Evolutionary conservation across 2,329 filamentous ascomycete species (phyloP).

Genomic region (Tolypocladium paradoxum): DNA sequence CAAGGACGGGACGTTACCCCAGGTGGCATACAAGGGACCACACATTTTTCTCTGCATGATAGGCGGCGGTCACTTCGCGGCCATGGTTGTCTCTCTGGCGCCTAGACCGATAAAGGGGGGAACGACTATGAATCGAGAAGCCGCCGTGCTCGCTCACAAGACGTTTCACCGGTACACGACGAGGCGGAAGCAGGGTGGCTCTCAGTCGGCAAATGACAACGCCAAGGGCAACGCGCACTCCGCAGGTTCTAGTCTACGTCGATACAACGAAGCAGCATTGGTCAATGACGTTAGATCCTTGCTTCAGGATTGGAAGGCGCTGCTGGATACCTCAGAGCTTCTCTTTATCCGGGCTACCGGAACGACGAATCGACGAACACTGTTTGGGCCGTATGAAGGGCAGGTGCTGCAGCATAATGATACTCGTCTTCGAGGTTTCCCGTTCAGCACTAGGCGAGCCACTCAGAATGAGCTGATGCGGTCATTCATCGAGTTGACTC

Average conservation of each 20-base stretch:
- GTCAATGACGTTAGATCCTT: constrained; percentile 78
- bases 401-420: constrained; percentile 76
- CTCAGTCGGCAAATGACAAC: constrained; percentile 87
- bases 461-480: constrained; percentile 94
- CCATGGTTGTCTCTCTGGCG: constrained; percentile 84
- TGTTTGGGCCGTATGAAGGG: constrained; percentile 86
- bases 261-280: constrained; percentile 89
- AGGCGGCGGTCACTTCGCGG: constrained; percentile 92
- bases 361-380: constrained; percentile 69
- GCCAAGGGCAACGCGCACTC: constrained; percentile 92
- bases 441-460: constrained; percentile 82
- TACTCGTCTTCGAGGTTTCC: constrained; percentile 71
- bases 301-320: constrained; percentile 70
- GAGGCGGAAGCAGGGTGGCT: constrained; percentile 87
- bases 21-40: constrained; percentile 54
- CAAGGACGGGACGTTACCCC: constrained; percentile 46
- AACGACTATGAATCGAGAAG: constrained; percentile 66
- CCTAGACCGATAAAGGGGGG: constrained; percentile 65
- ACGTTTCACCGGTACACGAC: constrained; percentile 98
- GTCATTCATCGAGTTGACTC: constrained; percentile 84
- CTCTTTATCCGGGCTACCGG: constrained; percentile 87
- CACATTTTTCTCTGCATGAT: constrained; percentile 98
- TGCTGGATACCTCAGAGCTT: constrained; percentile 76
- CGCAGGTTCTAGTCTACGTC: constrained; percentile 76
- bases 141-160: constrained; percentile 86